These are phyloP conservation scores for Pharus latifolius DNA, from an alignment of 176 grass and related monocot species.

Conservation along the genomic window DNA sequence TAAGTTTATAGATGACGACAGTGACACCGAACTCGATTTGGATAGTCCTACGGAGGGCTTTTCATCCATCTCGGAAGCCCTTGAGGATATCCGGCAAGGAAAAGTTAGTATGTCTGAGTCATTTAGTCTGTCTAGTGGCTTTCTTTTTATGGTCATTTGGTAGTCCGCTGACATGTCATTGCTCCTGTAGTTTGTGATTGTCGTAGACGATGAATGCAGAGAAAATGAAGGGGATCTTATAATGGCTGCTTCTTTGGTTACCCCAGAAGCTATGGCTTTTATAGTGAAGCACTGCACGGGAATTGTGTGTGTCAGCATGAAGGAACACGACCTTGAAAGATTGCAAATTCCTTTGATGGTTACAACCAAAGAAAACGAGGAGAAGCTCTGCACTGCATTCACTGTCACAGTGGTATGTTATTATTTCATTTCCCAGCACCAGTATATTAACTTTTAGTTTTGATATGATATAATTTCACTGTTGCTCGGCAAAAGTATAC, in stretches of 20 bases:
- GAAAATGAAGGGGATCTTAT: constrained; percentile 94
- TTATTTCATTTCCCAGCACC: neutral
- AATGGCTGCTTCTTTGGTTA: constrained; percentile 71
- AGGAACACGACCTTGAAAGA: constrained; percentile 68
- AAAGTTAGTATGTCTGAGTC: constrained; percentile 39
- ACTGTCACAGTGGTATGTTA: constrained; percentile 77
- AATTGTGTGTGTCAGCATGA: constrained; percentile 95
- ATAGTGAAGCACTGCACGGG: constrained; percentile 75
- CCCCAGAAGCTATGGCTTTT: constrained; percentile 80
- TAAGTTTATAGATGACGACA: constrained; percentile 22
- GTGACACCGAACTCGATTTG: constrained; percentile 55
- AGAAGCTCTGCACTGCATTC: constrained; percentile 75
- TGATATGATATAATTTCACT: neutral
- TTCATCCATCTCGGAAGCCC: constrained; percentile 60
- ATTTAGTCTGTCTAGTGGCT: neutral
- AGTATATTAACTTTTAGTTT: neutral
- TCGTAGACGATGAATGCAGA: constrained; percentile 81
- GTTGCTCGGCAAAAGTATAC: neutral
- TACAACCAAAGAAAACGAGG: constrained; percentile 76
- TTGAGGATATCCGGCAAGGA: constrained; percentile 75
- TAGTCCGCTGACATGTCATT: constrained; percentile 10
- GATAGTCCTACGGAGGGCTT: constrained; percentile 75
- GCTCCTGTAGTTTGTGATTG: constrained; percentile 67
- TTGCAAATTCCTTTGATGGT: constrained; percentile 82
- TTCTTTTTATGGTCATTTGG: neutral